Evolutionary conservation across 345 rosid genomes (phyloP).

Genomic region (Populus alba): DNA sequence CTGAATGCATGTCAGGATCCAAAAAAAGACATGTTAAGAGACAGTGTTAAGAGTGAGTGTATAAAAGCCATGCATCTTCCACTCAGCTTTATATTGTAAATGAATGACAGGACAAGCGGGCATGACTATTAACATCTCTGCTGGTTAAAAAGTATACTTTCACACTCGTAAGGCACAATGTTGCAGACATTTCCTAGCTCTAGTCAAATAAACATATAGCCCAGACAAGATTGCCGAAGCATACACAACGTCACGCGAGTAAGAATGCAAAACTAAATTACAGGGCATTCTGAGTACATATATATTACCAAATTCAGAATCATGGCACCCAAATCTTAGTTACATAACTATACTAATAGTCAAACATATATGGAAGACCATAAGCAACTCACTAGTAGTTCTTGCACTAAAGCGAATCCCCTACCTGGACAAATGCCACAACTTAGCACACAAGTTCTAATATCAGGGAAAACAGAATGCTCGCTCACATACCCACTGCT

Average conservation of each 20-base stretch:
- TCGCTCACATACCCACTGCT: conserved; percentile 26
- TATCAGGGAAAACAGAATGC: not conserved
- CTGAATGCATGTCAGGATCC: not conserved
- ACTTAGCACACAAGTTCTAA: not conserved
- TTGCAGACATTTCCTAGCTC: not conserved
- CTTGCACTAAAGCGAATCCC: not conserved
- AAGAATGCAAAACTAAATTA: not conserved
- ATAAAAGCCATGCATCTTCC: too few relatives aligned
- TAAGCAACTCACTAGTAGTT: not conserved
- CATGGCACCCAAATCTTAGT: not conserved
- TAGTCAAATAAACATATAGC: not conserved
- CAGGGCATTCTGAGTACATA: not conserved
- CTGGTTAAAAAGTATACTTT: too few relatives aligned
- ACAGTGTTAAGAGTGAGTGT: too few relatives aligned
- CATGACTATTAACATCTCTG: not conserved
- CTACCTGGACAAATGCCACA: not conserved
- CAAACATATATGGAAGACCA: not conserved
- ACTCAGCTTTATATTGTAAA: too few relatives aligned
- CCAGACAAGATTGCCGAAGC: not conserved
- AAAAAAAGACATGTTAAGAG: not conserved
- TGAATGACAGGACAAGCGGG: not conserved
- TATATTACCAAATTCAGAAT: not conserved
- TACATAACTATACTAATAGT: not conserved
- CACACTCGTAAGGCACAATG: not conserved
- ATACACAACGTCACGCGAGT: not conserved